Evolutionary conservation across 805 yeast genomes (phyloP), one percentile per base, ranked within the genome.

Genomic region (Candida tibetensis): DNA sequence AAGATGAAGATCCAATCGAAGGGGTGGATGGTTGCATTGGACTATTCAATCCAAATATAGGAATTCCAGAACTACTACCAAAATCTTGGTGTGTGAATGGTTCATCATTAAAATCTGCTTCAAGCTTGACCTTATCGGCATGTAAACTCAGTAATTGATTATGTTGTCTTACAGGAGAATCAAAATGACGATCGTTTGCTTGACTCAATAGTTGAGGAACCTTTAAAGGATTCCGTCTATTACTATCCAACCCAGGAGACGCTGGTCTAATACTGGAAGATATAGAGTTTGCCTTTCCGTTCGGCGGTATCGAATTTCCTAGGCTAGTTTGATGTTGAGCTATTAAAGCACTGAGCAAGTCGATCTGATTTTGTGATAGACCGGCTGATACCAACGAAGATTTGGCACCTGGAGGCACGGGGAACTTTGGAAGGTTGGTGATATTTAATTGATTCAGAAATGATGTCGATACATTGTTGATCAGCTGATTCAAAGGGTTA

Each of bases 351-450:
- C 86, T 80, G 23, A 85, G 63, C 2, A 87, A 79, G 50, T 82
- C 86, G 10, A 85, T 83, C 55, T 85, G 93, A 26, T 78, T 79
- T 40, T 72, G 77, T 2, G 79, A 67, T 29, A 85, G 68, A 0
- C 93, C 93, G 2, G 82, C 87, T 5, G 77, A 74, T 5, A 72
- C 72, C 31, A 85, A 57, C 1, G 88, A 75, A 15, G 69, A 60
- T 45, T 77, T 75, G 2, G 90, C 91, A 8, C 88, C 87, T 4
- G 79, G 79, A 1, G 93, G 93, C 4, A 85, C 86, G 0, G 76
- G 74, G 12, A 81, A 77, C 46, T 75, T 74, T 12, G 89, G 88
- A 22, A 80, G 51, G 29, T 62, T 57, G 1, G 73, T 57, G 4
- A 72, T 49, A 15, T 71, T 52, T 23, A 69, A 17, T 13, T 34